Base-by-base conservation (phyloP, 345 rosid species). In the Isatis tinctoria region DNA sequence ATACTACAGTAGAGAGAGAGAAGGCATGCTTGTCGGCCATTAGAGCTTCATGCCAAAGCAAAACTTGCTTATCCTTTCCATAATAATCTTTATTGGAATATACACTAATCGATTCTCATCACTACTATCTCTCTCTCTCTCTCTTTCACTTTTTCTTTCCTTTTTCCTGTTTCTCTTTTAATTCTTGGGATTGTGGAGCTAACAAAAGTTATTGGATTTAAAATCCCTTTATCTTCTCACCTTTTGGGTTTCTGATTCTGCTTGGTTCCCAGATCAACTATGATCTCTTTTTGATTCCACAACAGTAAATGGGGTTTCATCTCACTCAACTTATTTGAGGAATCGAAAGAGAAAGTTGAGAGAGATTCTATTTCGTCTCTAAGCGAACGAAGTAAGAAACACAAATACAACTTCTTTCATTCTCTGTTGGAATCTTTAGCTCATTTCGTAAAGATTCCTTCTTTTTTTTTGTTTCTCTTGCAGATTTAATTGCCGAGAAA, bases 1-100 rank as follows among this genome's bases (percentile, higher is more conserved):
- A 76, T 65, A 69, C 75, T 65, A 69, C 75, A 79, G 78, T 80
- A 80, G 75, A 63, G 77, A 74, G 24, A 22, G 81, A 78, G 73
- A 77, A 71, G 61, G 73, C 81, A 69, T 78, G 78, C 81, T 78
- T 78, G 81, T 78, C 80, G 72, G 78, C 78, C 63, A 69, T 82
- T 51, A 45, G 59, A 78, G 69, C 74, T 76, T 79, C 76, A 39
- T 65, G 36, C 51, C 40, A 67, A 74, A 47, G 67, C 77, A 61
- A 68, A 49, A 59, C 53, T 70, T 69, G 28, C 71, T 76, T 70
- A 70, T 54, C 24, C 62, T 74, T 74, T 74, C 78, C 77, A 63
- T 64, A 30, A n/a, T 30, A 52, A 73, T 56, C 67, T 71, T 70
- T 77, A 77, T 77, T 77, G 81, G 81, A 72, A 66, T 72, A 60